Evolutionary conservation across 352 stramenopile genomes (phyloP).

Genomic region (Phytopythium chamaehyphon): DNA sequence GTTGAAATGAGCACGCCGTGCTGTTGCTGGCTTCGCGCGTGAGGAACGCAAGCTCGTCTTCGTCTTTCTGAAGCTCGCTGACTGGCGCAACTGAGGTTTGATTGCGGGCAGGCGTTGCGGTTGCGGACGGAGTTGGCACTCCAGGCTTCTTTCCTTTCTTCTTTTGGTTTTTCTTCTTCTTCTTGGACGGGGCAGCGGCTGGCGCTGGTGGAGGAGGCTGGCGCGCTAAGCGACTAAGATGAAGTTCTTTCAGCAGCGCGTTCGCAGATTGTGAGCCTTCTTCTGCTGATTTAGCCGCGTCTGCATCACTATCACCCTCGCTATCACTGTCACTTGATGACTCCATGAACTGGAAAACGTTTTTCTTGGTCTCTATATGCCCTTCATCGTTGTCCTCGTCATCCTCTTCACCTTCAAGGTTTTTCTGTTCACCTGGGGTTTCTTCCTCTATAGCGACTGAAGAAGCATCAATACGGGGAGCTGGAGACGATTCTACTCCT

Average conservation of each 20-base stretch:
- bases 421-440: too few species aligned
- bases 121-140: background rate
- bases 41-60: slow-evolving; percentile 76
- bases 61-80: slow-evolving; percentile 28
- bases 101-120: slow-evolving; percentile 1
- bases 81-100: slow-evolving; percentile 20
- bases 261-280: slow-evolving; percentile 25
- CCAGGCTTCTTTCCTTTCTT: slow-evolving; percentile 30
- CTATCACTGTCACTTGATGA: slow-evolving; percentile 28
- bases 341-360: slow-evolving; percentile 44
- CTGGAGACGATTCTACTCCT: too few species aligned
- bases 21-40: slow-evolving; percentile 50
- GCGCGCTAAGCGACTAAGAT: slow-evolving; percentile 52
- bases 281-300: slow-evolving; percentile 6
- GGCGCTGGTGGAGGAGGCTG: slow-evolving; percentile 20
- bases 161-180: slow-evolving; percentile 42
- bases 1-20: slow-evolving; percentile 50
- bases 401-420: slow-evolving; percentile 9
- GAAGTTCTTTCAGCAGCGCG: slow-evolving; percentile 54
- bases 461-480: too few species aligned
- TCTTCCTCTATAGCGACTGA: too few species aligned
- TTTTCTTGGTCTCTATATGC: slow-evolving; percentile 13
- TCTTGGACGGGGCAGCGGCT: slow-evolving; percentile 16
- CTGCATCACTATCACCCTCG: slow-evolving; percentile 16
- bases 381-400: slow-evolving; percentile 16